These are phyloP conservation scores for Fusarium proliferatum DNA, from an alignment of 2,329 filamentous ascomycete species.

Conservation along the genomic window DNA sequence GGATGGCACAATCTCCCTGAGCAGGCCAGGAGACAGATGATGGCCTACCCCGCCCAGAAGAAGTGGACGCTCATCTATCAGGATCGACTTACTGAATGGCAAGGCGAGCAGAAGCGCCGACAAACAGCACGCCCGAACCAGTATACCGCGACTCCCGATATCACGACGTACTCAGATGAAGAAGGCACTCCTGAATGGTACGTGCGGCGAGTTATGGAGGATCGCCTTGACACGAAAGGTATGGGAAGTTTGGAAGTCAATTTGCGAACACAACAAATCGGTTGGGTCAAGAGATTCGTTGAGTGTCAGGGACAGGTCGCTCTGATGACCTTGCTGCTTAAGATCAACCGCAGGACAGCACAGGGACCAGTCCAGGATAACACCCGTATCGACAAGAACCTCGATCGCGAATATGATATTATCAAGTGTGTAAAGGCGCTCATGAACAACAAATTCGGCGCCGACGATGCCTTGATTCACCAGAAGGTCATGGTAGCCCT, in stretches of 20 bases:
- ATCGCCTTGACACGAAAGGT: conserved; percentile 90
- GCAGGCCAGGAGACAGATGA: conserved; percentile 93
- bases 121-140: conserved; percentile 78
- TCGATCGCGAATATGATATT: conserved; percentile 95
- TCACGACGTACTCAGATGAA: conserved; percentile 85
- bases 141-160: conserved; percentile 74
- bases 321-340: conserved; percentile 90
- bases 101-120: conserved; percentile 91
- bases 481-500: conserved; percentile 91
- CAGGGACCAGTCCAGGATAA: conserved; percentile 74
- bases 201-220: conserved; percentile 95
- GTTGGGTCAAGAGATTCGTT: conserved; percentile 96
- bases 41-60: conserved; percentile 91
- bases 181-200: conserved; percentile 99
- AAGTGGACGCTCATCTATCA: conserved; percentile 99
- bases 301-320: conserved; percentile 98
- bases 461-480: conserved; percentile 91
- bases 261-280: conserved; percentile 93
- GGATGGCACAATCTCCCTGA: conserved; percentile 98
- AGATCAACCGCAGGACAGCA: conserved; percentile 89
- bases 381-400: conserved; percentile 75
- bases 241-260: conserved; percentile 94
- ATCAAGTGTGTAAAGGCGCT: conserved; percentile 96
- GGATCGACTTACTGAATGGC: conserved; percentile 91
- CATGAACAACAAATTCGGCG: conserved; percentile 99